Percentiles rank a stretch among this genome's conserved stretches.
Evolutionary conservation across 1,139 yeast genomes (phyloP).

Genomic region (Petasospora rhodanensis): DNA sequence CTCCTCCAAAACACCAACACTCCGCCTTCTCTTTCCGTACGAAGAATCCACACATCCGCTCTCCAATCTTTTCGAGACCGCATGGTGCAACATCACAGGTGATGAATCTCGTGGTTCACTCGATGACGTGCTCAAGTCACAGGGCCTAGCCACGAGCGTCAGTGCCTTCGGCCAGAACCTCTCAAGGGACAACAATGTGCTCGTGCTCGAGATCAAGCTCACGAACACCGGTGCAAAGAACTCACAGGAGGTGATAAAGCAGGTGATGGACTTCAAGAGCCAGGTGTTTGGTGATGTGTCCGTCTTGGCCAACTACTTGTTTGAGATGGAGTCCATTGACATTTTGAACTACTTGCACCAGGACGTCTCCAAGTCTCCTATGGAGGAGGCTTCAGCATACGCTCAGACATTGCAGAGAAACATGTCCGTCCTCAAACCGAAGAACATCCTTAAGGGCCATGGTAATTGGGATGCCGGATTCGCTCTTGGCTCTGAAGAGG

Average conservation of each 20-base stretch:
- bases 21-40: constrained; percentile 40
- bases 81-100: constrained; percentile 59
- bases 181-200: constrained; percentile 30
- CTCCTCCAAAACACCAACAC: constrained; percentile 25
- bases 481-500: constrained; percentile 25
- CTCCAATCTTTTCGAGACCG: constrained; percentile 28
- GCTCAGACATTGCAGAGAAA: constrained; percentile 36
- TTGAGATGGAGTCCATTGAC: constrained; percentile 43
- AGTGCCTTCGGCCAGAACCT: constrained; percentile 39
- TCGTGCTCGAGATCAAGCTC: constrained; percentile 44
- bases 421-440: constrained; percentile 26
- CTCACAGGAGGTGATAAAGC: constrained; percentile 28
- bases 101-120: constrained; percentile 52
- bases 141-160: constrained; percentile 33
- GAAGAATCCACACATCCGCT: background rate
- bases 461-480: constrained; percentile 28
- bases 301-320: constrained; percentile 35
- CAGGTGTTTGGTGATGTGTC: constrained; percentile 22
- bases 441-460: constrained; percentile 39
- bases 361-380: constrained; percentile 32
- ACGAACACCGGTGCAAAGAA: constrained; percentile 38
- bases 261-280: constrained; percentile 30
- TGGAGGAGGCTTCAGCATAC: constrained; percentile 42
- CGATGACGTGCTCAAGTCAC: constrained; percentile 31
- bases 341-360: constrained; percentile 40